Base-by-base conservation (phyloP, 768 basidiomycete species). In the Auriscalpium orientale region DNA sequence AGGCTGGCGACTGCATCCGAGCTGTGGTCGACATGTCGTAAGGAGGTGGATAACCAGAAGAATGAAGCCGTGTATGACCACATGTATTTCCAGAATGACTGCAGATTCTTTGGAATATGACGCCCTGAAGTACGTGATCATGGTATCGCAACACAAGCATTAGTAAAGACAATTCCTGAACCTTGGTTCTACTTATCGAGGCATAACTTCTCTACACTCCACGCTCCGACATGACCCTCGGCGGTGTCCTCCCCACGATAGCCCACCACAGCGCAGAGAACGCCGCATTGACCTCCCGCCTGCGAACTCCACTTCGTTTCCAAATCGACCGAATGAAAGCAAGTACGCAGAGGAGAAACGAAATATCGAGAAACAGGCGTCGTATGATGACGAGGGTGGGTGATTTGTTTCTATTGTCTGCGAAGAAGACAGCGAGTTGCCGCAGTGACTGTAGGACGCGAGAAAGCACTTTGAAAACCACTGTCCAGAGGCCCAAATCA, bases 1-100 rank as follows among this genome's bases (percentile, higher is more conserved):
- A 93, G 88, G 74, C 71, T 47, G 94, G 94, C 15, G 79, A 89
- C 49, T 97, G 94, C 70, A 97, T 99, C 66, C 89, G 95, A 60
- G 95, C 94, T 62, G 89, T 99, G 10, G 89, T 98, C 46, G 85
- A 95, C 70, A 95, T 98, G 94, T 55, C 56, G 16, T 62, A 35
- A 62, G 28, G 15, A 50, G 20, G 16, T 36, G 18, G 38, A 51
- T 22, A 36, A 51, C n/a, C 21, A 38, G 37, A 51, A 11, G 16
- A 51, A 20, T 12, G 21, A 38, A 51, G 50, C 35, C 35, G 50
- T 51, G 37, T 51, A 49, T 33, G 20, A 21, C 20, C 46, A 21
- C 5, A 48, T 48, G 15, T 48, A 48, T 18, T 43, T 13, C 28
- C 28, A 28, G 28, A 43, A 43, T 43, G 40, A 43, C 40, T 13